Percentiles rank a stretch among this genome's conserved stretches.
Evolutionary conservation across 202 grass and related monocot genomes (phyloP).

Genomic region (Brachypodium distachyon): DNA sequence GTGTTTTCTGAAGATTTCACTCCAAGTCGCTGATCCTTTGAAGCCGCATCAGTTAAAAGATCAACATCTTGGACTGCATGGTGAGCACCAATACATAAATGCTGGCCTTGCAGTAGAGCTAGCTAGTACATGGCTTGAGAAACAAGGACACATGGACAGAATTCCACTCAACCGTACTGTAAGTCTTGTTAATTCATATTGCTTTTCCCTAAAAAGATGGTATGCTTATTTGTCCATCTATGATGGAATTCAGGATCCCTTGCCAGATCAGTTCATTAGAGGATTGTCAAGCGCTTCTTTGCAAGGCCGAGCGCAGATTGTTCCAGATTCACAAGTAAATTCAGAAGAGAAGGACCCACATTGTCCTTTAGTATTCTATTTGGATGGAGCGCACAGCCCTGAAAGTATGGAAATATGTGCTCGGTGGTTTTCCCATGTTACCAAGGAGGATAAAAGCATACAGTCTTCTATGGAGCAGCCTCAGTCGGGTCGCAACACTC

Average conservation of each 20-base stretch:
- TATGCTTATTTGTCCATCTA: slow-evolving; percentile 5
- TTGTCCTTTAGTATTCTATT: slow-evolving; percentile 60
- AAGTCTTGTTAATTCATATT: slow-evolving; percentile 26
- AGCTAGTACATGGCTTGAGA: slow-evolving; percentile 67
- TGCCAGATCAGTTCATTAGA: slow-evolving; percentile 70
- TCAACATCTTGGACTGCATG: slow-evolving; percentile 66
- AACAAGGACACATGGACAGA: slow-evolving; percentile 40
- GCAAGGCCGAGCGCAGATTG: slow-evolving; percentile 86
- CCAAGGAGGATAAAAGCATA: slow-evolving; percentile 29
- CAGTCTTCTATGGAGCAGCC: slow-evolving; percentile 19
- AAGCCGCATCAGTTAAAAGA: slow-evolving; percentile 53
- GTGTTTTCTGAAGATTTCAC: slow-evolving; percentile 51
- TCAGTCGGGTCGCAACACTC: not conserved
- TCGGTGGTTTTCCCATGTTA: slow-evolving; percentile 68
- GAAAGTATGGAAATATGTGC: slow-evolving; percentile 95
- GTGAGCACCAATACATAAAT: slow-evolving; percentile 85
- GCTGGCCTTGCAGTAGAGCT: slow-evolving; percentile 87
- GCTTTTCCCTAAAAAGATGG: not conserved
- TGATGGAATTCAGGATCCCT: slow-evolving; percentile 43
- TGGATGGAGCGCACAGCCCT: slow-evolving; percentile 97
- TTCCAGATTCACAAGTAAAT: slow-evolving; percentile 43
- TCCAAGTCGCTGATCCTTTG: slow-evolving; percentile 68
- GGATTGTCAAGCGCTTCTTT: slow-evolving; percentile 63
- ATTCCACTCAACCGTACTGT: slow-evolving; percentile 39
- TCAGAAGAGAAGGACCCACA: slow-evolving; percentile 19